Percentiles rank a stretch among this genome's conserved stretches.
phyloP scores from a whole-genome alignment of 2,329 filamentous ascomycete genomes.

The Xylariomycetidae sp. region DNA sequence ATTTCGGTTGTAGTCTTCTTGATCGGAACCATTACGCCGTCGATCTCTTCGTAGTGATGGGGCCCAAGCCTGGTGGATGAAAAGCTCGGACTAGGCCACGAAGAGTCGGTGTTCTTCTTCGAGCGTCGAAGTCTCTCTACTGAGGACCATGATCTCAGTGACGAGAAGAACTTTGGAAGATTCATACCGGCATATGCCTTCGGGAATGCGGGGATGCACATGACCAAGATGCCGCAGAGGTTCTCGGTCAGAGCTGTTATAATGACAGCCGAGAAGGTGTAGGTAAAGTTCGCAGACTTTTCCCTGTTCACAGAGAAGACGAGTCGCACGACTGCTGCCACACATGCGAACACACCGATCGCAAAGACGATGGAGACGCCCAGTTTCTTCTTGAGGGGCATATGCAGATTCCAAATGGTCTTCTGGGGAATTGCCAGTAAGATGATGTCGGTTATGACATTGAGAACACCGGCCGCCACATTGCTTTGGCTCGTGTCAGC shows the following conservation, averaged over 20 bases:
- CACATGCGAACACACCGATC: not conserved
- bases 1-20: no score
- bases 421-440: conserved; percentile 1
- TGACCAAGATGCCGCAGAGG: conserved; percentile 1
- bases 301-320: not conserved
- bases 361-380: conserved; percentile 2
- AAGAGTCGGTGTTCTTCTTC: no score
- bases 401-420: conserved; percentile 2
- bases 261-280: not conserved
- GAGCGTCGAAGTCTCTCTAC: no score
- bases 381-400: not conserved
- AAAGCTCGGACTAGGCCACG: no score
- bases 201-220: conserved; percentile 1
- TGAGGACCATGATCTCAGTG: no score
- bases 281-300: not conserved
- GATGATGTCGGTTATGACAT: not conserved
- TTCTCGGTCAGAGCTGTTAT: not conserved
- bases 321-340: not conserved
- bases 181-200: not conserved
- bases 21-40: no score
- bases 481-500: not conserved
- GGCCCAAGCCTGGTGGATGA: no score
- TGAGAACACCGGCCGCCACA: not conserved
- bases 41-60: no score
- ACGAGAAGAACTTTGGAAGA: no score